Percentiles rank a stretch among this genome's conserved stretches.
Conservation (phyloP, 495 filamentous ascomycete genomes). For the Aspergillus sclerotioniger region DNA sequence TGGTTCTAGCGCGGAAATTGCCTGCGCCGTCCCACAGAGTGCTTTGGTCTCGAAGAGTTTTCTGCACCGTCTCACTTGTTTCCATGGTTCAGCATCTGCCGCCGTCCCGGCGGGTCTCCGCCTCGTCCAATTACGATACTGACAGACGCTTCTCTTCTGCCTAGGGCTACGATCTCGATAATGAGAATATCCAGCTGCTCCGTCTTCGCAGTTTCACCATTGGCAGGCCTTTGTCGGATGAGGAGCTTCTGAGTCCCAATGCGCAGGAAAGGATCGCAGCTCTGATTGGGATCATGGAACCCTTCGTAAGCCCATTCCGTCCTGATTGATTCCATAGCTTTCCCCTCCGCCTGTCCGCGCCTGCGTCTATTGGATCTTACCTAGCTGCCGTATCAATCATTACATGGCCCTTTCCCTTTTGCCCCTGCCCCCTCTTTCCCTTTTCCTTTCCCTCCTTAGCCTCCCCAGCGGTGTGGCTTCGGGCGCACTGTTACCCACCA, state of each 20-base stretch:
- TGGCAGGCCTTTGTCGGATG: slow-evolving; percentile 59
- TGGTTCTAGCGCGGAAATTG: slow-evolving; percentile 20
- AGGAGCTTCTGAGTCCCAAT: slow-evolving; percentile 47
- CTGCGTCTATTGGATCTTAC: slow-evolving; percentile 32
- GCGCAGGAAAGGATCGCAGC: slow-evolving; percentile 54
- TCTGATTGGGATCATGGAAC: slow-evolving; percentile 58
- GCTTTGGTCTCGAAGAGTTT: slow-evolving; percentile 24
- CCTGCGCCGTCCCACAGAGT: slow-evolving; percentile 21
- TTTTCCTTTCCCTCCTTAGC: slow-evolving; percentile 18
- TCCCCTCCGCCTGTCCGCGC: slow-evolving; percentile 26
- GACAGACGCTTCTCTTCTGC: slow-evolving; percentile 17
- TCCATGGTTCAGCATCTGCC: slow-evolving; percentile 41
- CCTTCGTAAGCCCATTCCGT: slow-evolving; percentile 54
- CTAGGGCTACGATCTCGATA: slow-evolving; percentile 70
- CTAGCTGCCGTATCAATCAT: slow-evolving; percentile 21
- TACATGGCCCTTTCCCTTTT: slow-evolving; percentile 13
- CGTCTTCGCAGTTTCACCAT: slow-evolving; percentile 76
- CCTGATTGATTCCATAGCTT: too few relatives aligned
- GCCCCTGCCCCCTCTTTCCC: slow-evolving; percentile 15
- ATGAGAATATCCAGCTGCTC: slow-evolving; percentile 71
- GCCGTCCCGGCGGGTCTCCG: slow-evolving; percentile 16
- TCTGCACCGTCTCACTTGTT: slow-evolving; percentile 39
- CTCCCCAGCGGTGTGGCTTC: slow-evolving; percentile 24
- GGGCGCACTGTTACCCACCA: slow-evolving; percentile 22
- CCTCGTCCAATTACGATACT: slow-evolving; percentile 22